These are phyloP conservation scores for Sporisorium scitamineum DNA, from an alignment of 1,284 basidiomycete genomes.

Conservation along the genomic window DNA sequence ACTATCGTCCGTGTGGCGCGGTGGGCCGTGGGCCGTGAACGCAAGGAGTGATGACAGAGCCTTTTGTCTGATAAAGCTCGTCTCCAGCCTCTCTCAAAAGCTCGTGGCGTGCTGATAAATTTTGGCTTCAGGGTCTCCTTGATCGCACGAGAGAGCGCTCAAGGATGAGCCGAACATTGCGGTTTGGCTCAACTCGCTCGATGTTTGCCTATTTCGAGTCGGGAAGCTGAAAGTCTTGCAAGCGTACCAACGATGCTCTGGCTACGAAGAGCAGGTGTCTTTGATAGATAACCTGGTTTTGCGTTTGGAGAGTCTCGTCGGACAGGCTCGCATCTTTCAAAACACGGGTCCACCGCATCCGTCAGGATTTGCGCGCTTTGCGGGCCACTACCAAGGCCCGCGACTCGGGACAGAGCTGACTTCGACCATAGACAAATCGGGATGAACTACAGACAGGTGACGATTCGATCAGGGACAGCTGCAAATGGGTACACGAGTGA, in stretches of 20 bases:
- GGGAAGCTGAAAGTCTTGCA: no score
- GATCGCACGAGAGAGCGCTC: no score
- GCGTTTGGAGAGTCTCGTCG: no score
- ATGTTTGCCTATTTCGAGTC: no score
- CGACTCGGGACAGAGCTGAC: background rate
- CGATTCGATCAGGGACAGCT: background rate
- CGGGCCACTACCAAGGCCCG: background rate
- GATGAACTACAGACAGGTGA: background rate
- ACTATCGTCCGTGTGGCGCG: background rate
- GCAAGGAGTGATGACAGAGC: background rate
- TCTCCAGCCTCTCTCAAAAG: background rate
- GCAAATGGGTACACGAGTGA: background rate
- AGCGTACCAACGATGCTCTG: no score
- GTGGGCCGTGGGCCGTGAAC: background rate
- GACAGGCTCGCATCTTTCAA: background rate
- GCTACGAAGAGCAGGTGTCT: no score
- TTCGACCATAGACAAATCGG: background rate
- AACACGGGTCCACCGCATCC: no score
- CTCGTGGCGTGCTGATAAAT: no score
- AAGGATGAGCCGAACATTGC: no score
- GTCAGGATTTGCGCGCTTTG: background rate
- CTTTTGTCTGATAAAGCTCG: background rate
- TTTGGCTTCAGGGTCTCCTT: background rate
- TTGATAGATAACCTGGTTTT: no score
- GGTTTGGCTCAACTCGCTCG: no score